These are phyloP conservation scores for Mycena haematopus DNA, from an alignment of 768 basidiomycete species.

Conservation along the genomic window DNA sequence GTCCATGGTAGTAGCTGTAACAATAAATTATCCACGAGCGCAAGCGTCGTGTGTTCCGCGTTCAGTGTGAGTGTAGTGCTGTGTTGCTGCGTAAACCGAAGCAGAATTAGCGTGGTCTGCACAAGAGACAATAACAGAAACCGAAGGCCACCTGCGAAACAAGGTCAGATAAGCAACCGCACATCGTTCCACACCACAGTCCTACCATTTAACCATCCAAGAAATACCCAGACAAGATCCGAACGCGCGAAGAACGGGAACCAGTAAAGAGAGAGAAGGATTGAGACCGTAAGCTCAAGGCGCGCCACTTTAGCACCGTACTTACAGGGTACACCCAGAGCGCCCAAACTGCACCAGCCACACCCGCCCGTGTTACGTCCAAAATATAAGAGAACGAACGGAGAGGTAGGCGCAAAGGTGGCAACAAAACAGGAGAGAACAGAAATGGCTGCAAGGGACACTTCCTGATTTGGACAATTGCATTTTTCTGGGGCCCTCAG, in stretches of 20 bases:
- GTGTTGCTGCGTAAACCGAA: background rate
- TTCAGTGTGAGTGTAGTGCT: background rate
- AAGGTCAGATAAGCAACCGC: background rate
- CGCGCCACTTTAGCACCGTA: background rate
- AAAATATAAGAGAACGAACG: background rate
- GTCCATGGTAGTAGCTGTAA: conserved; percentile 14
- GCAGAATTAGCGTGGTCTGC: background rate
- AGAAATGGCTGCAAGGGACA: background rate
- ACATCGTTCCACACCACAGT: conserved; percentile 1
- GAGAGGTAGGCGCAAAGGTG: background rate
- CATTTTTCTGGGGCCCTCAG: no score
- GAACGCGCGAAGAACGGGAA: background rate
- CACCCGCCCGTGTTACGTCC: background rate
- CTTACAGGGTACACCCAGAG: background rate
- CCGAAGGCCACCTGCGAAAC: background rate
- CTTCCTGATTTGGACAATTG: no score
- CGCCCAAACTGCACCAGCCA: background rate
- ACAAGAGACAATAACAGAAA: background rate
- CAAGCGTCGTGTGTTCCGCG: background rate
- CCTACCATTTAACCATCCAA: conserved; percentile 3
- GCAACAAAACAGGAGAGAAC: background rate
- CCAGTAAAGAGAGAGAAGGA: background rate
- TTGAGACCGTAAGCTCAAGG: conserved; percentile 1
- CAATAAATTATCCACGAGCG: conserved; percentile 22
- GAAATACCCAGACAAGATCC: background rate